Conservation (phyloP, 208 protist genomes). For the Lotmaria passim region DNA sequence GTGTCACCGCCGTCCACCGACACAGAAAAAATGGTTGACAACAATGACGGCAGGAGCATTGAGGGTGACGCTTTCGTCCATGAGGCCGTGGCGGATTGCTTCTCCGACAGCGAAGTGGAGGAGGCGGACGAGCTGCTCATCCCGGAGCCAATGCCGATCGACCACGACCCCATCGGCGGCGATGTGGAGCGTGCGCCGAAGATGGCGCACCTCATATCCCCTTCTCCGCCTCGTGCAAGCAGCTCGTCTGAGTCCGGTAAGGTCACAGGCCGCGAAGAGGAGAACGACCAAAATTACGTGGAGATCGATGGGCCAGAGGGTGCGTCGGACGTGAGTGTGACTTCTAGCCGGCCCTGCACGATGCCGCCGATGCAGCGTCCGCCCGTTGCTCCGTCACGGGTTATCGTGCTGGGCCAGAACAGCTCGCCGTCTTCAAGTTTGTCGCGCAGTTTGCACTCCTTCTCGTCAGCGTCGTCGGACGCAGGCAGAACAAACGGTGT, state of each 20-base stretch:
- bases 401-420: background rate
- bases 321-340: constrained; percentile 5
- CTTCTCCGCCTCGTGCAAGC: background rate
- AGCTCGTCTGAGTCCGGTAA: background rate
- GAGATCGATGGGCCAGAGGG: background rate
- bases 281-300: background rate
- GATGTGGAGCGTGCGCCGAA: background rate
- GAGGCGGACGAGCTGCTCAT: constrained; percentile 16
- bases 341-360: constrained; percentile 7
- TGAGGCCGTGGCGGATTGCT: constrained; percentile 12
- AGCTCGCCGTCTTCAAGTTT: constrained; percentile 9
- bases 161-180: constrained; percentile 6
- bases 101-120: constrained; percentile 1
- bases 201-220: background rate
- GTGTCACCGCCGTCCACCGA: background rate
- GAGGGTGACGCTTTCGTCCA: background rate
- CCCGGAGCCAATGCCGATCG: constrained; percentile 13
- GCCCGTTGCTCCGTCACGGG: constrained; percentile 18
- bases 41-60: background rate
- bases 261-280: background rate
- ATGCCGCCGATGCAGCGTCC: constrained; percentile 19
- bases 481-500: background rate
- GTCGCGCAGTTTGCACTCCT: constrained; percentile 29
- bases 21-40: background rate
- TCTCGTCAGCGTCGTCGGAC: constrained; percentile 18